Evolutionary conservation across 2,329 filamentous ascomycete species (phyloP).

Genomic region (Macrophomina tecta): DNA sequence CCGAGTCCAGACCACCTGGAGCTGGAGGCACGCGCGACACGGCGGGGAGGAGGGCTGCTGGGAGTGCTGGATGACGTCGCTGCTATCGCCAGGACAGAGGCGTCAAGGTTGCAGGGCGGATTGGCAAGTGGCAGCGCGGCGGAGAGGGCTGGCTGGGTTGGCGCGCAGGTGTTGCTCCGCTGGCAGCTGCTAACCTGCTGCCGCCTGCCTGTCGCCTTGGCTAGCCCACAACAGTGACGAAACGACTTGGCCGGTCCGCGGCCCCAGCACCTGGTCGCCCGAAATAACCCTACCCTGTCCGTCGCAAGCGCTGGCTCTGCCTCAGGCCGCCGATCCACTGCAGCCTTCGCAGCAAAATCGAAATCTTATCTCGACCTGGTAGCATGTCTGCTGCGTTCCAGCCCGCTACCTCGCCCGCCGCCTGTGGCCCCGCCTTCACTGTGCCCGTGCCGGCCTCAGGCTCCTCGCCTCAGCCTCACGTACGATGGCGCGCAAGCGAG

Average conservation of each 20-base stretch:
- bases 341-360: slow-evolving; percentile 3
- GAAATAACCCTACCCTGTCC: slow-evolving; percentile 1
- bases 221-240: slow-evolving; percentile 3
- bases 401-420: background rate
- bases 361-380: slow-evolving; percentile 20
- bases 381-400: background rate
- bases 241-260: slow-evolving; percentile 4
- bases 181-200: slow-evolving; percentile 9
- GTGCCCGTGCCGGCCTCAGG: background rate
- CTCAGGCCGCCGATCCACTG: slow-evolving; percentile 11
- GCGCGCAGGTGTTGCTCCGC: slow-evolving; percentile 20
- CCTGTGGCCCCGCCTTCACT: background rate
- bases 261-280: slow-evolving; percentile 1
- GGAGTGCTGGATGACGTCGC: slow-evolving; percentile 14
- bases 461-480: background rate
- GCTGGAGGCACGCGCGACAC: slow-evolving; percentile 11
- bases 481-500: background rate
- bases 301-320: background rate
- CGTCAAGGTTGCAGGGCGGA: slow-evolving; percentile 22
- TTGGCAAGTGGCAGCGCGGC: slow-evolving; percentile 4
- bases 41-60: background rate
- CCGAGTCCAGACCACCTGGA: slow-evolving; percentile 9
- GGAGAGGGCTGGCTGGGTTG: slow-evolving; percentile 7
- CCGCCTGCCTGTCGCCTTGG: background rate
- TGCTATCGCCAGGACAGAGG: slow-evolving; percentile 15